These are phyloP conservation scores for Colletotrichum somersetense DNA, from an alignment of 2,329 filamentous ascomycete species.

Conservation along the genomic window DNA sequence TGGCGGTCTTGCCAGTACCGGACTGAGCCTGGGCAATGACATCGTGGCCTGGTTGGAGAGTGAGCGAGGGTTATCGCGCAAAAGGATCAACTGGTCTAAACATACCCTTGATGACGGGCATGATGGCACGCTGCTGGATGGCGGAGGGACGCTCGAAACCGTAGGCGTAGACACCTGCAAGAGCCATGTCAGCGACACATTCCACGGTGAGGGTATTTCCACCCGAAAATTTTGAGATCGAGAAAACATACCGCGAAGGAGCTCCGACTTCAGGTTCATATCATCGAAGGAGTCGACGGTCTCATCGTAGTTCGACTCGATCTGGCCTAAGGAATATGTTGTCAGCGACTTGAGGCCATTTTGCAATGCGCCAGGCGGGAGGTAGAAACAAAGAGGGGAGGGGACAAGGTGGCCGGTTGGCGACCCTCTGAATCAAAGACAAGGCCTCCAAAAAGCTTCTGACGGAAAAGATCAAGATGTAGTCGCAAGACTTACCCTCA, in stretches of 20 bases:
- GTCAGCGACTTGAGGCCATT: slow-evolving; percentile 42
- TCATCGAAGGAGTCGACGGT: slow-evolving; percentile 99
- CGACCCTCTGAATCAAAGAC: background rate
- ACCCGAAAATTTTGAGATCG: slow-evolving; percentile 16
- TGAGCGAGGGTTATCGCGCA: slow-evolving; percentile 34
- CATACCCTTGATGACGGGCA: slow-evolving; percentile 99
- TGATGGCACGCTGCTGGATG: slow-evolving; percentile 99
- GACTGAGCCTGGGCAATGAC: slow-evolving; percentile 99
- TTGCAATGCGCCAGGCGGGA: slow-evolving; percentile 23
- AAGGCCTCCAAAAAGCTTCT: background rate
- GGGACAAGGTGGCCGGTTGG: slow-evolving; percentile 9
- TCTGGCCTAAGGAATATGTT: slow-evolving; percentile 75
- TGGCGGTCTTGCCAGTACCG: slow-evolving; percentile 99
- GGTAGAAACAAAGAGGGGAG: background rate
- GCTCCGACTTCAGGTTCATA: slow-evolving; percentile 97
- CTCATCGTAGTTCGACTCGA: slow-evolving; percentile 99
- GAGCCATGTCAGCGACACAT: slow-evolving; percentile 24
- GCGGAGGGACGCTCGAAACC: slow-evolving; percentile 99
- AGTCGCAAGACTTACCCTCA: slow-evolving; percentile 67
- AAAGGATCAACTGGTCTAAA: background rate
- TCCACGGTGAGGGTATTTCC: slow-evolving; percentile 39
- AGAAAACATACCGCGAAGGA: slow-evolving; percentile 79
- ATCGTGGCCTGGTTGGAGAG: slow-evolving; percentile 79
- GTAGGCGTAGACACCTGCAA: slow-evolving; percentile 92
- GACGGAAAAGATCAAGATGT: background rate